These are phyloP conservation scores for Neurospora sp. DNA, from an alignment of 2,329 filamentous ascomycete species.

Conservation along the genomic window DNA sequence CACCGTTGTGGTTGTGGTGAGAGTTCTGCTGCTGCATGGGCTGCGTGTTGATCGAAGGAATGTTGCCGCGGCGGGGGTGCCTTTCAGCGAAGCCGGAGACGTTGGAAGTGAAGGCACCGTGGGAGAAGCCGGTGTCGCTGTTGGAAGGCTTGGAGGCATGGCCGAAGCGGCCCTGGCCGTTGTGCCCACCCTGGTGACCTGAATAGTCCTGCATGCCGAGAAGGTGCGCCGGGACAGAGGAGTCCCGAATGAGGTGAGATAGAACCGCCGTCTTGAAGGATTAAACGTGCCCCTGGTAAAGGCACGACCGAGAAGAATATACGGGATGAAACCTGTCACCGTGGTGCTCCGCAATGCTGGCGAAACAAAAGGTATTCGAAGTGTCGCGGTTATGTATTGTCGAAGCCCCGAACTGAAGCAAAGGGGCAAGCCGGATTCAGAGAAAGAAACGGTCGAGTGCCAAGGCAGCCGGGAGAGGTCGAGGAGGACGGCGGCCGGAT, in stretches of 20 bases:
- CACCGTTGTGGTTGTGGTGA: constrained; percentile 33
- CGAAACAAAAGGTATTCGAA: background rate
- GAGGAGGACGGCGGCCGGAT: background rate
- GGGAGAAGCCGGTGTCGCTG: constrained; percentile 82
- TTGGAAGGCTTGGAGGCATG: constrained; percentile 72
- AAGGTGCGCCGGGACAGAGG: constrained; percentile 74
- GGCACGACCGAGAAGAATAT: constrained; percentile 33
- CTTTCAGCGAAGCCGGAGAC: constrained; percentile 76
- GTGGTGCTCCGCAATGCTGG: background rate
- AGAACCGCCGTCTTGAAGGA: constrained; percentile 71
- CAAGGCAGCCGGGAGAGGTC: background rate
- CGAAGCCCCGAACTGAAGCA: background rate
- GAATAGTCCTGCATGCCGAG: constrained; percentile 88
- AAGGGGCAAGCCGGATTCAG: background rate
- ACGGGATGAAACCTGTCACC: constrained; percentile 13
- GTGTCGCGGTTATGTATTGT: background rate
- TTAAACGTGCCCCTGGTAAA: constrained; percentile 43
- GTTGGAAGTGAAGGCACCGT: constrained; percentile 85
- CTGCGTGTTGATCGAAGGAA: constrained; percentile 87
- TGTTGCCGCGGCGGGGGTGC: constrained; percentile 73
- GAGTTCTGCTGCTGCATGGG: constrained; percentile 38
- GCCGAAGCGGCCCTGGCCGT: constrained; percentile 52
- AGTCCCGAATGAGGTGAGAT: constrained; percentile 71
- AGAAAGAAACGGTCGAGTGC: background rate
- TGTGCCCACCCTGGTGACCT: constrained; percentile 48